Evolutionary conservation across 139 green algal species (phyloP), one percentile per base, ranked within the genome.

Genomic region (Marvania coccoides): DNA sequence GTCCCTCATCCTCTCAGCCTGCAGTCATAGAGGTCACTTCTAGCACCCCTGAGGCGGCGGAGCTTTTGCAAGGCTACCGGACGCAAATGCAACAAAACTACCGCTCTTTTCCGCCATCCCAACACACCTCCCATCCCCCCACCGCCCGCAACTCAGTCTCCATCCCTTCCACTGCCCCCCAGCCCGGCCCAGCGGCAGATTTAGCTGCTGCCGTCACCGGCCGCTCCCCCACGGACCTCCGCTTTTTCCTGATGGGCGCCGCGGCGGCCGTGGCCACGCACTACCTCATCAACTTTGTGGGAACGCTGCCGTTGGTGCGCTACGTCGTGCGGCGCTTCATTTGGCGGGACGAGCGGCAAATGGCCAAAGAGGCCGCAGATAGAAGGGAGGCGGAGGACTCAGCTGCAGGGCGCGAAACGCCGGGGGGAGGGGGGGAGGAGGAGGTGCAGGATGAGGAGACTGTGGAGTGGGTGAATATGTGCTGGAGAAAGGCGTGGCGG

Each of bases 381-480:
- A 6, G 5, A n/a, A n/a, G n/a, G 8, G 28, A 26, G 10, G 55
- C 14, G 28, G 24, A 6, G 0, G 39, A 7, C 30, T 30, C 23
- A 15, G 36, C 31, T 23, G 24, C 30, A 46, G 7, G 3, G 12
- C 36, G 23, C 15, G 37, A 26, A 63, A 6, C 55, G 29, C 5
- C n/a, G 60, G 23, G 39, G 48, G 64, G 39, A 53, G 65, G 54
- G 5, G 14, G 38, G 13, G 4, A 67, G 12, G 59, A 63, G 9
- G 47, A 56, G 7, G 47, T 10, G 3, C 47, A 78, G 19, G 74
- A 85, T 30, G 88, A 81, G 9, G 92, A 98, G 76, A 69, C 72
- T 15, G 87, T 97, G 47, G 91, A 98, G 73, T 98, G 92, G 92
- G 80, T 98, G 40, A 98, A 98, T 80, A 97, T 96, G 91, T 95